Percentiles rank a stretch among this genome's conserved stretches.
Evolutionary conservation across 768 basidiomycete genomes (phyloP).

Genomic region (Pleurotus sapidus): DNA sequence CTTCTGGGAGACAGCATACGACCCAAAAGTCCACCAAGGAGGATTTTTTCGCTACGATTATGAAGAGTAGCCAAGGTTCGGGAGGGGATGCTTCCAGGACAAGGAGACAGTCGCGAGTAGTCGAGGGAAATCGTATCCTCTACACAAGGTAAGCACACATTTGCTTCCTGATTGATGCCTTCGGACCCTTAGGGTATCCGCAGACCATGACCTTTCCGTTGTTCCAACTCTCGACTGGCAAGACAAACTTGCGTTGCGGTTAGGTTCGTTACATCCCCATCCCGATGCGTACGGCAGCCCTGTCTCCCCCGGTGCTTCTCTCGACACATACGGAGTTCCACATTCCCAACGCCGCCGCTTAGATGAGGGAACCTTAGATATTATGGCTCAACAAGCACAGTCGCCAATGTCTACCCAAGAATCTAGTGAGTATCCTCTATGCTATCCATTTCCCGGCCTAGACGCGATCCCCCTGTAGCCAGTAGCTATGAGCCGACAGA

Average conservation of each 20-base stretch:
- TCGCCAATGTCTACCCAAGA: neutral
- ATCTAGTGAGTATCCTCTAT: neutral
- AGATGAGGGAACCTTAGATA: neutral
- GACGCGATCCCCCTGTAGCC: neutral
- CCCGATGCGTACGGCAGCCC: neutral
- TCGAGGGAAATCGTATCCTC: slow-evolving; percentile 81
- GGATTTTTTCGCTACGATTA: slow-evolving; percentile 74
- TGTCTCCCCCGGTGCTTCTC: neutral
- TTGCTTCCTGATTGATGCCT: slow-evolving; percentile 1
- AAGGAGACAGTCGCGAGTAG: slow-evolving; percentile 69
- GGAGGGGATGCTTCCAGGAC: slow-evolving; percentile 57
- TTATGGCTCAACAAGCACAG: neutral
- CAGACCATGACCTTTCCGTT: slow-evolving; percentile 58
- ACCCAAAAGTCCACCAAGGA: slow-evolving; percentile 67
- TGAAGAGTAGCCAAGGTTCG: slow-evolving; percentile 51
- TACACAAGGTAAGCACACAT: slow-evolving; percentile 43
- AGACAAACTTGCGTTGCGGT: slow-evolving; percentile 59
- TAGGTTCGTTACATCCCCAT: slow-evolving; percentile 33
- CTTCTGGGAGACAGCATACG: slow-evolving; percentile 61
- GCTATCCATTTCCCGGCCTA: too few relatives aligned
- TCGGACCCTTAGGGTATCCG: slow-evolving; percentile 6
- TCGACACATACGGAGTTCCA: slow-evolving; percentile 1
- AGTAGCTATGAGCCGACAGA: slow-evolving; percentile 42
- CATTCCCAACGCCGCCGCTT: slow-evolving; percentile 6
- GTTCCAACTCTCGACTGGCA: slow-evolving; percentile 79